Base-by-base conservation (phyloP, 169 alveolate genomes). In the Cryptosporidium tyzzeri region DNA sequence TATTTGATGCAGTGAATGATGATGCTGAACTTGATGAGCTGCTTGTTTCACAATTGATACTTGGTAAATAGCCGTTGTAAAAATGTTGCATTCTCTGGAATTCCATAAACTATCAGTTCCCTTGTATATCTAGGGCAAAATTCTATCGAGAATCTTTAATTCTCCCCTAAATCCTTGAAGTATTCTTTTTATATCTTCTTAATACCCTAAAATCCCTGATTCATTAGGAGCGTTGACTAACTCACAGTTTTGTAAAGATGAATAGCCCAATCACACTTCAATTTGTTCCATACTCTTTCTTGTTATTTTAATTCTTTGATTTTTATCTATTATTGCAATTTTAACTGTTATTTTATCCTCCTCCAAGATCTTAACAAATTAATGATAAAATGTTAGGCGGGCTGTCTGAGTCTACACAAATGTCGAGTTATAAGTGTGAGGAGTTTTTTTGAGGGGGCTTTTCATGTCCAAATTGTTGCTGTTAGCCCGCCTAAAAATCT, bases 371-470 rank as follows among this genome's bases (percentile, higher is more conserved):
- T 73, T 55, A 73, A 31, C 86, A 55, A 26, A 70, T 48, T 48
- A 35, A 35, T 53, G 35, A 53, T 59, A 73, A 50, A 53, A 33
- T 37, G 45, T 33, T 73, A 73, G 86, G 86, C 86, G 86, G 86
- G 86, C 58, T 73, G 86, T 73, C 86, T 73, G 86, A 48, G 86
- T 73, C 86, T 73, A 73, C 86, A 37, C n/a, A 53, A 73, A 51
- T 59, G 51, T 53, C 68, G 59, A 59, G 70, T 53, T 73, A 53
- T 55, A 18, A 44, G 86, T 73, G 86, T 73, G 86, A 73, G 86
- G 71, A 51, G 10, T 26, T 70, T 35, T 23, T 48, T 35, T n/a
- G 69, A 69, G 53, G 80, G 50, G 26, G 37, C 4, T n/a, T 37
- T 69, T 39, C 61, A 23, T 50, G 50, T 39, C 33, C 18, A 41